phyloP scores from a whole-genome alignment of 75 land plant genomes.

The Cupressus sempervirens region DNA sequence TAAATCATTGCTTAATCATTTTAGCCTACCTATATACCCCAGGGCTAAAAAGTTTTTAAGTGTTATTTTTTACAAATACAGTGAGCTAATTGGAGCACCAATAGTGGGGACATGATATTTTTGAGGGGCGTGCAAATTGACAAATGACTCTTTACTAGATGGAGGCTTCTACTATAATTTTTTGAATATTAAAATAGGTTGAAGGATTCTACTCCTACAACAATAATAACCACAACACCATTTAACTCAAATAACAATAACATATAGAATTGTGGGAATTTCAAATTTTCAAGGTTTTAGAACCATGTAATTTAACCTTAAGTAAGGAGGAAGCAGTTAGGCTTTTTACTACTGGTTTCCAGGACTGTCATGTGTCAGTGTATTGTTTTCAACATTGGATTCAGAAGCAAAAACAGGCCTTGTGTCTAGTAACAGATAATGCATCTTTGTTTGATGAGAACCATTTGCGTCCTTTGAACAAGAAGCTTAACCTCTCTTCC shows the following conservation, averaged over 20 bases:
- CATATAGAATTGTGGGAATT: background rate
- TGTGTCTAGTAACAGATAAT: background rate
- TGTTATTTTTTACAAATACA: too few relatives aligned
- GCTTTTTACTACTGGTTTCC: background rate
- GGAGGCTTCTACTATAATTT: background rate
- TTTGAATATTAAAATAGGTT: too few relatives aligned
- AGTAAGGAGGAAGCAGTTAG: background rate
- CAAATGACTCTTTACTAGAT: background rate
- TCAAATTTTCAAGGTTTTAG: too few relatives aligned
- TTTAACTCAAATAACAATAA: background rate
- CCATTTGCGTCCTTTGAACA: background rate
- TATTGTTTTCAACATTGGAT: background rate
- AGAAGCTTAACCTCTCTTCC: too few relatives aligned
- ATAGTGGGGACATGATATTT: background rate
- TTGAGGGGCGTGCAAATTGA: background rate
- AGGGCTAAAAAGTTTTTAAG: too few relatives aligned
- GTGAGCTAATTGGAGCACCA: too few relatives aligned
- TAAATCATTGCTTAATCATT: too few relatives aligned
- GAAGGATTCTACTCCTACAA: background rate
- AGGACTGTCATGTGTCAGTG: background rate
- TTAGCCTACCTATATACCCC: too few relatives aligned
- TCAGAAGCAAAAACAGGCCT: background rate
- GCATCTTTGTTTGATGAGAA: background rate
- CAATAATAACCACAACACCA: background rate
- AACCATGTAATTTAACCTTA: background rate